phyloP scores from a whole-genome alignment of 139 green algal genomes.

The Pseudopediastrum boryanum region DNA sequence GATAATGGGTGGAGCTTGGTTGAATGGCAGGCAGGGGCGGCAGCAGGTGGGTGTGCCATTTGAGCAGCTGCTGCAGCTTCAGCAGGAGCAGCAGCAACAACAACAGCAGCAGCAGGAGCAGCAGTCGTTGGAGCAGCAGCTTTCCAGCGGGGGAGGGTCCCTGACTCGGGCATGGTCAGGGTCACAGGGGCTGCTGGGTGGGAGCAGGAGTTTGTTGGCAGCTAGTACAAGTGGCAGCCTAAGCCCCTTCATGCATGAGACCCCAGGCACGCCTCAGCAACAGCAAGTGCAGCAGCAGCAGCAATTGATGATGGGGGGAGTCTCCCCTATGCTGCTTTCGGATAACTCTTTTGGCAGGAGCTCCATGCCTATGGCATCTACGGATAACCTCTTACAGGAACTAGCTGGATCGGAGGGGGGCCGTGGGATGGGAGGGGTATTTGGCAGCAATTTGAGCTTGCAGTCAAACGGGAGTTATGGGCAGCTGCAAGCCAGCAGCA shows the following conservation, averaged over 20 bases:
- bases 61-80: not conserved
- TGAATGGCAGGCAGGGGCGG: not conserved
- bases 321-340: too few relatives aligned
- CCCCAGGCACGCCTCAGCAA: too few relatives aligned
- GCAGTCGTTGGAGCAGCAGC: not conserved
- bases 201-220: too few relatives aligned
- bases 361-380: too few relatives aligned
- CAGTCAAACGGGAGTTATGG: constrained; percentile 17
- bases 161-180: too few relatives aligned
- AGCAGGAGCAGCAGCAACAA: constrained; percentile 11
- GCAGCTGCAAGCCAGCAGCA: not conserved
- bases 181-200: too few relatives aligned
- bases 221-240: too few relatives aligned
- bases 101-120: constrained; percentile 1
- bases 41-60: not conserved
- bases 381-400: not conserved
- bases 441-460: constrained; percentile 14
- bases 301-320: too few relatives aligned
- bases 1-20: not conserved
- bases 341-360: too few relatives aligned
- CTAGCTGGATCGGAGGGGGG: not conserved
- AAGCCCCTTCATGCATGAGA: too few relatives aligned
- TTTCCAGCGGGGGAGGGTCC: too few relatives aligned
- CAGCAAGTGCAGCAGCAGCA: too few relatives aligned
- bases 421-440: not conserved